These are phyloP conservation scores for Kodamaea derodonti DNA, from an alignment of 1,139 yeast genomes.

Conservation along the genomic window DNA sequence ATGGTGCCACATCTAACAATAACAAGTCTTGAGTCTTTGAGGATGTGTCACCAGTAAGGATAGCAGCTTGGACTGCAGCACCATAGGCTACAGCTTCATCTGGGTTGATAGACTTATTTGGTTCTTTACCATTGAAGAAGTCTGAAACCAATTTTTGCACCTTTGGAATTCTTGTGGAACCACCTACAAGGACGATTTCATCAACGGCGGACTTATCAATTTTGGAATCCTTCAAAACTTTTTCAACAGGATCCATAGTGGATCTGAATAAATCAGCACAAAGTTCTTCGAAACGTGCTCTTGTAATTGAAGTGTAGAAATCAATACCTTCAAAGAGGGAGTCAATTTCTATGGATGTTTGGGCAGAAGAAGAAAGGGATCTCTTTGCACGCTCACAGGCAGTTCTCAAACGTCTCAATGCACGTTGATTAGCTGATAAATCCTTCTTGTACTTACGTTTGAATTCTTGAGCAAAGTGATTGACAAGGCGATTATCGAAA, in stretches of 20 bases:
- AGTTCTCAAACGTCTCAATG: slow-evolving; percentile 83
- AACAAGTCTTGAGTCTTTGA: slow-evolving; percentile 23
- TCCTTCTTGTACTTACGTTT: slow-evolving; percentile 82
- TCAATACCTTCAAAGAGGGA: slow-evolving; percentile 78
- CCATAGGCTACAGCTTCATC: slow-evolving; percentile 69
- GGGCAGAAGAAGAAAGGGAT: slow-evolving; percentile 81
- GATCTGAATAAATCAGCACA: slow-evolving; percentile 83
- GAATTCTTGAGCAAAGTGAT: slow-evolving; percentile 76
- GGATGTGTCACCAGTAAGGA: slow-evolving; percentile 24
- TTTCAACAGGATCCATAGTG: slow-evolving; percentile 81
- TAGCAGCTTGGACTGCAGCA: slow-evolving; percentile 49
- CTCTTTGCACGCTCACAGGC: slow-evolving; percentile 94
- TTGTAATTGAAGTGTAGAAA: slow-evolving; percentile 76
- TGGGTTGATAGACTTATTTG: slow-evolving; percentile 83
- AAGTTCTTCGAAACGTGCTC: slow-evolving; percentile 89
- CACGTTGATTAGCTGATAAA: slow-evolving; percentile 71
- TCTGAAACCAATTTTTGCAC: slow-evolving; percentile 82
- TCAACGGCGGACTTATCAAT: slow-evolving; percentile 74
- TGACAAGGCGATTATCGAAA: slow-evolving; percentile 78
- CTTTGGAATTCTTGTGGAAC: slow-evolving; percentile 94
- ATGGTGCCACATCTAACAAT: slow-evolving; percentile 45
- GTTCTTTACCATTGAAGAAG: slow-evolving; percentile 87
- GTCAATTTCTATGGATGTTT: slow-evolving; percentile 83
- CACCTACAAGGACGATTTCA: slow-evolving; percentile 88
- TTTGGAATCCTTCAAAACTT: slow-evolving; percentile 79